phyloP scores from a whole-genome alignment of 345 rosid genomes.

The Hypericum perforatum region DNA sequence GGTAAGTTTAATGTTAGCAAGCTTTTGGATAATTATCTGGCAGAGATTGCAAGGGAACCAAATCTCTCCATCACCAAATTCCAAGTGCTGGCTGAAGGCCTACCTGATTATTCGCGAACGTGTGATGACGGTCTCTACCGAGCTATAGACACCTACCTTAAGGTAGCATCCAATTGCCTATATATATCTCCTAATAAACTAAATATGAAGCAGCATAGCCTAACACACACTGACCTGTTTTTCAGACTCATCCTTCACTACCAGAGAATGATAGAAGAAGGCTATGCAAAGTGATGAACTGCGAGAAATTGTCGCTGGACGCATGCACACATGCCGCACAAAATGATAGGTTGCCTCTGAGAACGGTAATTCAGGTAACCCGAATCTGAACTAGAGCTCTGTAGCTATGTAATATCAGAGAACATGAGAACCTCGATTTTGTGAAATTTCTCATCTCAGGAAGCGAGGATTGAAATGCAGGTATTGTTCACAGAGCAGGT shows the following conservation, averaged over 20 bases:
- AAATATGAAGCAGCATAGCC: background rate
- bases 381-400: background rate
- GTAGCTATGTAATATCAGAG: background rate
- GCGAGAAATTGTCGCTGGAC: constrained; percentile 73
- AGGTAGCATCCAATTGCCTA: constrained; percentile 34
- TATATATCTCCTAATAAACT: constrained; percentile 2
- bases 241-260: constrained; percentile 66
- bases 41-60: constrained; percentile 70
- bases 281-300: constrained; percentile 65
- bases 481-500: constrained; percentile 72
- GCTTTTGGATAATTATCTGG: constrained; percentile 69
- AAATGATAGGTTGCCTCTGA: constrained; percentile 78
- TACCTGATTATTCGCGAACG: constrained; percentile 55
- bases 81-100: constrained; percentile 64
- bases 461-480: constrained; percentile 26
- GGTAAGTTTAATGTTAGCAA: constrained; percentile 54
- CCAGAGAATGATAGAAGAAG: constrained; percentile 63
- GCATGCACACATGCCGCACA: constrained; percentile 90
- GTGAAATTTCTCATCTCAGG: constrained; percentile 3
- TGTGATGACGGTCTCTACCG: constrained; percentile 74
- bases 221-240: constrained; percentile 7
- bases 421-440: background rate
- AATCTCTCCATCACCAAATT: constrained; percentile 63
- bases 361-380: constrained; percentile 75
- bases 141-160: constrained; percentile 79